These are phyloP conservation scores for Pythium guiyangense DNA, from an alignment of 352 stramenopile genomes.

Conservation along the genomic window DNA sequence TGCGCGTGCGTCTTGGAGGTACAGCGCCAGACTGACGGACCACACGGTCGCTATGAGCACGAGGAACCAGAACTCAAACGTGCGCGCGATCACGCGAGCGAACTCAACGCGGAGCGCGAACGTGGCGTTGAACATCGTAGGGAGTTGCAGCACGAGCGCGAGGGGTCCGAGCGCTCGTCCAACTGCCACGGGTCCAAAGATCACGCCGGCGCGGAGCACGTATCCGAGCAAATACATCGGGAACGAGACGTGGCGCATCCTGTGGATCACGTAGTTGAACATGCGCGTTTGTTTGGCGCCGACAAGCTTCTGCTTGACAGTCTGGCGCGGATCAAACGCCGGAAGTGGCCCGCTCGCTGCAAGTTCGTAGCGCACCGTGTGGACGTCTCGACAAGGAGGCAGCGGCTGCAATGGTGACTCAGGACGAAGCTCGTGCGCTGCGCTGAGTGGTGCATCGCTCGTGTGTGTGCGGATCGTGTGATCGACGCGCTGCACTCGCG, in stretches of 20 bases:
- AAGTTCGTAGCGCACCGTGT: conserved; percentile 6
- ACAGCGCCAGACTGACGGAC: not conserved
- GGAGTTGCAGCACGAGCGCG: conserved; percentile 6
- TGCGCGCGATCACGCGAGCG: conserved; percentile 6
- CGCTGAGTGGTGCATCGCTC: too few relatives aligned
- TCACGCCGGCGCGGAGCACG: not conserved
- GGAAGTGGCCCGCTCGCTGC: conserved; percentile 3
- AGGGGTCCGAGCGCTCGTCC: conserved; percentile 5
- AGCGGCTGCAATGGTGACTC: too few relatives aligned
- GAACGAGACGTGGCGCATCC: conserved; percentile 1
- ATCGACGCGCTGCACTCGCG: too few relatives aligned
- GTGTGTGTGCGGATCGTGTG: too few relatives aligned
- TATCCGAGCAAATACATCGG: conserved; percentile 6
- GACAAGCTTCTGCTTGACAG: conserved; percentile 8
- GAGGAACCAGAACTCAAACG: conserved; percentile 16
- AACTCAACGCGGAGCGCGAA: conserved; percentile 10
- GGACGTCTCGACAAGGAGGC: too few relatives aligned
- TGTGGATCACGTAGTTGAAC: conserved; percentile 3
- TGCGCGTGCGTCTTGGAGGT: conserved; percentile 7
- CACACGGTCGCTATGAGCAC: conserved; percentile 5
- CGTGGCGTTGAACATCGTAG: conserved; percentile 4
- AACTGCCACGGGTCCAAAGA: not conserved
- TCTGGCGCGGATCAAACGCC: not conserved
- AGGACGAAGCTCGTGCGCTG: too few relatives aligned
- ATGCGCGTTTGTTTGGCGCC: not conserved